Conservation (phyloP, 1,139 yeast genomes). For the Yamadazyma atmosphaerica region DNA sequence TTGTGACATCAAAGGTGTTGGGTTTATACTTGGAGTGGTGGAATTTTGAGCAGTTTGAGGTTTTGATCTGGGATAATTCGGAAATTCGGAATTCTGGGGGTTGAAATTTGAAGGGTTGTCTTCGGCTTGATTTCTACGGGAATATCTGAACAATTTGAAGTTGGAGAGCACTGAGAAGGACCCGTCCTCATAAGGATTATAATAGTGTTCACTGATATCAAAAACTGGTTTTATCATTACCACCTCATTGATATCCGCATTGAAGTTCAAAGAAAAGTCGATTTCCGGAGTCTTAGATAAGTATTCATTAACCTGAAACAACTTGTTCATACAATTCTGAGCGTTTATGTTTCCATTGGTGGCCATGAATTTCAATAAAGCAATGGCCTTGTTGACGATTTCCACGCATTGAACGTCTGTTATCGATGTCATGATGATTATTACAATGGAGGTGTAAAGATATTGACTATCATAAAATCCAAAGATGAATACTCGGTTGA, state of each 20-base stretch:
- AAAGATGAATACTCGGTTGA: conserved; percentile 38
- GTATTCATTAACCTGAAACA: conserved; percentile 20
- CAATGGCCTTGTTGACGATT: conserved; percentile 34
- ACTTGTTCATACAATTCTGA: conserved; percentile 24
- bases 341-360: conserved; percentile 46
- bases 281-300: conserved; percentile 23
- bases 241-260: conserved; percentile 15
- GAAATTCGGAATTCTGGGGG: too few species aligned
- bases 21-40: too few species aligned
- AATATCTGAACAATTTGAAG: conserved; percentile 8
- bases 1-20: too few species aligned
- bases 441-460: conserved; percentile 43
- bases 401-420: conserved; percentile 26
- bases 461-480: conserved; percentile 59
- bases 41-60: too few species aligned
- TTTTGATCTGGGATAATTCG: too few species aligned
- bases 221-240: conserved; percentile 4
- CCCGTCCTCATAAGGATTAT: conserved; percentile 16
- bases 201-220: conserved; percentile 11
- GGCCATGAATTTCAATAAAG: conserved; percentile 40
- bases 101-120: too few species aligned
- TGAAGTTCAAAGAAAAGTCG: conserved; percentile 18
- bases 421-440: conserved; percentile 40
- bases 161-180: conserved; percentile 10
- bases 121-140: conserved; percentile 1